Evolutionary conservation across 139 green algal genomes (phyloP).

Genomic region (Coelastrella sp.): DNA sequence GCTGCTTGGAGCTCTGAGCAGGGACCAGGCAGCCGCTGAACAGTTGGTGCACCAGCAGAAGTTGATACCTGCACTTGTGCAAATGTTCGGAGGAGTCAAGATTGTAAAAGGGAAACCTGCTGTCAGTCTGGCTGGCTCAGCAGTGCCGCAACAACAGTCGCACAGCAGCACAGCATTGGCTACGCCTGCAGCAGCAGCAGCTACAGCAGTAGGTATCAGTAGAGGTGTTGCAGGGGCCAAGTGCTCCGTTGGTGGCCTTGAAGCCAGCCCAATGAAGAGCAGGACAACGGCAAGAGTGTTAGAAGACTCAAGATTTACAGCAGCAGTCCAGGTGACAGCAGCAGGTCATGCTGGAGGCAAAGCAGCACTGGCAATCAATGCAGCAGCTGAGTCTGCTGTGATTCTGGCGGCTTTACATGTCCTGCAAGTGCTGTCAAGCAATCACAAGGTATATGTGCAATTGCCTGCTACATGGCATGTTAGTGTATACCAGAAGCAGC

Average conservation of each 20-base stretch:
- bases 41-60: slow-evolving; percentile 31
- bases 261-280: background rate
- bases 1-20: slow-evolving; percentile 19
- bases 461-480: no score
- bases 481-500: no score
- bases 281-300: background rate
- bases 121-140: background rate
- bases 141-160: background rate
- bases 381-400: background rate
- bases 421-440: background rate
- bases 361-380: background rate
- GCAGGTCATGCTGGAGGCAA: background rate
- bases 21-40: background rate
- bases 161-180: background rate
- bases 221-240: background rate
- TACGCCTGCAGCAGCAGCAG: background rate
- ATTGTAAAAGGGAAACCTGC: background rate
- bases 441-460: background rate
- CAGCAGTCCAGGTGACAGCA: no score
- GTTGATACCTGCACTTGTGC: slow-evolving; percentile 11
- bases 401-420: slow-evolving; percentile 3
- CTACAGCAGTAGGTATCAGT: background rate
- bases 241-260: background rate
- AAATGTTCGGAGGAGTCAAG: slow-evolving; percentile 11
- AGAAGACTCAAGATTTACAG: background rate